Percentiles rank a stretch among this genome's conserved stretches.
Evolutionary conservation across 495 filamentous ascomycete genomes (phyloP).

Genomic region (Penicillium taxi): DNA sequence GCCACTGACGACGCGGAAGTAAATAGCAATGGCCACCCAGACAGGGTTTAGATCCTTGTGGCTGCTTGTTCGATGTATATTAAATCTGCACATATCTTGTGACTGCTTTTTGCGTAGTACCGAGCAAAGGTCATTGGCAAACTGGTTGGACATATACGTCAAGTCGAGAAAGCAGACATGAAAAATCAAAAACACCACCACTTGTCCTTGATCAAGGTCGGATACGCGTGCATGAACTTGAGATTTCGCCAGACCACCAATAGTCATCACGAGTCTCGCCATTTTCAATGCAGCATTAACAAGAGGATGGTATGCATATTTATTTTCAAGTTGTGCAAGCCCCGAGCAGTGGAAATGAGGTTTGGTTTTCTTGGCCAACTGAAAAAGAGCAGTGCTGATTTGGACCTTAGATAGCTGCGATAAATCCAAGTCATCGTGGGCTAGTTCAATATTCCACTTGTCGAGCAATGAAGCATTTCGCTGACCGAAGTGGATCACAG

Average conservation of each 20-base stretch:
- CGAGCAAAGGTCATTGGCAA: too few relatives aligned
- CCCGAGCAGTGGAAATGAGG: neutral
- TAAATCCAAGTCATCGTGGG: neutral
- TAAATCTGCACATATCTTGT: too few relatives aligned
- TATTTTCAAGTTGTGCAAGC: conserved; percentile 1
- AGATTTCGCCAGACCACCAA: conserved; percentile 4
- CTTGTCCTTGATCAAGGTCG: too few relatives aligned
- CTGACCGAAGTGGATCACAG: conserved; percentile 2
- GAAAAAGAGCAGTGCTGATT: conserved; percentile 1
- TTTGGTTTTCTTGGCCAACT: neutral
- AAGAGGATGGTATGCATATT: conserved; percentile 1
- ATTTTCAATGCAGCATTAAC: conserved; percentile 6
- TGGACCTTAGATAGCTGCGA: too few relatives aligned
- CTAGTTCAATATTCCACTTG: neutral
- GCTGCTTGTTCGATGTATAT: too few relatives aligned
- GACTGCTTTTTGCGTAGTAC: too few relatives aligned
- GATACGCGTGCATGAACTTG: too few relatives aligned
- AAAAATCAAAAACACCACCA: too few relatives aligned
- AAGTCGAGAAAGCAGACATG: too few relatives aligned
- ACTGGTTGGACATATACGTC: too few relatives aligned
- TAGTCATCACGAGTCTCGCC: conserved; percentile 4
- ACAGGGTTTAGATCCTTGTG: too few relatives aligned
- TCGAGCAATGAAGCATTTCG: neutral
- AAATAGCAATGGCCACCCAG: conserved; percentile 13
- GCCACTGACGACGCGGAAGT: conserved; percentile 7